A percentile compares a stretch with the other conserved stretches of the same genome.
These are phyloP conservation scores for Botrytis pseudocinerea DNA, from an alignment of 2,329 filamentous ascomycete genomes.

Conservation along the genomic window DNA sequence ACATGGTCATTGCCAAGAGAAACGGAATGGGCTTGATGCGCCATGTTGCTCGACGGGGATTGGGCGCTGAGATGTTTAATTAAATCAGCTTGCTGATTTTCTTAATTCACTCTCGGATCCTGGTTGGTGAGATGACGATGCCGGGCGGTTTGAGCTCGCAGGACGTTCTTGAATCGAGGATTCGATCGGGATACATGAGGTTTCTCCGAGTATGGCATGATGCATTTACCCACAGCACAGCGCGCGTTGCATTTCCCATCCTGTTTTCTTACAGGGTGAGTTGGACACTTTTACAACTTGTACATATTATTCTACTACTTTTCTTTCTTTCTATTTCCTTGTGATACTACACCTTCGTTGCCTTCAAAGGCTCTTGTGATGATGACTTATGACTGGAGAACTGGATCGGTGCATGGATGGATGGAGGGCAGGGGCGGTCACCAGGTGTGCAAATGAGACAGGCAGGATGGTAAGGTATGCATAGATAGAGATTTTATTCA, in stretches of 20 bases:
- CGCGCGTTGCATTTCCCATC: neutral
- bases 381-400: neutral
- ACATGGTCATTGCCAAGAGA: conserved; percentile 43
- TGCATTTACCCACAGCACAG: neutral
- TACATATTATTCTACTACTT: neutral
- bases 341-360: neutral
- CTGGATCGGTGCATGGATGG: neutral
- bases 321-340: neutral
- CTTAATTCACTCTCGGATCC: neutral
- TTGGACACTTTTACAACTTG: neutral
- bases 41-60: neutral
- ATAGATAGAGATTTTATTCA: neutral
- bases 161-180: conserved; percentile 6
- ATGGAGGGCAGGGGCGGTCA: neutral
- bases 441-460: neutral
- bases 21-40: neutral
- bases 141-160: neutral
- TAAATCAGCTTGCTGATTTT: neutral
- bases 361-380: neutral
- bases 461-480: neutral
- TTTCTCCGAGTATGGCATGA: neutral
- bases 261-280: neutral
- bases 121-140: neutral
- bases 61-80: neutral
- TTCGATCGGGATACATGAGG: neutral